Base-by-base conservation (phyloP, 768 basidiomycete species). In the Omphalotus guepiniiformis region DNA sequence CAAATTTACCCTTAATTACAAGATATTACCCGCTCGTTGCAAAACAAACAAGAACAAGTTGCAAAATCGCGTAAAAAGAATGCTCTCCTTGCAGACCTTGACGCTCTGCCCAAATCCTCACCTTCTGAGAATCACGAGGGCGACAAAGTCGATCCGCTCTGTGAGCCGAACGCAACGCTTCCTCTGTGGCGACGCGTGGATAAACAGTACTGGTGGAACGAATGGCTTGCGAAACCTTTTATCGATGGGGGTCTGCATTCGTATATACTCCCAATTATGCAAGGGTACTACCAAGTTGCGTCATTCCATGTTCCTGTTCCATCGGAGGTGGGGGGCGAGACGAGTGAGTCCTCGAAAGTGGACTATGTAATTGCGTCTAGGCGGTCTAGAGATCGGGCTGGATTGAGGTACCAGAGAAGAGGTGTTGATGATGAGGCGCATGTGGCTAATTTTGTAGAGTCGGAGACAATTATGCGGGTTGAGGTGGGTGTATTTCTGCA, bases 381-480 rank as follows among this genome's bases (percentile, higher is more conserved):
- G 32, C 71, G 96, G 11, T 92, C 91, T 35, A 77, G 85, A 53
- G 83, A 97, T 62, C 79, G 96, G 37, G 92, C 94, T 4, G 96
- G 96, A 1, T 69, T 98, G 55, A 75, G 96, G 36, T 99, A 95
- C 66, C 96, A 98, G 64, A 78, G 96, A 35, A 74, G 96, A 57
- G 96, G 96, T 2, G 81, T 97, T 43, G 94, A 98, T 57, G 91
- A 94, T 53, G 84, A 89, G 49, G 91, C 93, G 4, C 78, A 90
- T 60, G 94, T 93, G 3, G 94, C 93, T 1, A 98, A 98, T 65
- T 93, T 97, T 59, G 93, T 97, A 2, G 92, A 97, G 65, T 93
- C 92, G 0, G 94, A 97, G 68, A 86, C 89, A 2, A 83, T 95
- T 43, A 80, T 90, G 72, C 74, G 83, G 35, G 79, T 94, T 9